Evolutionary conservation across 257 asterid species (phyloP).

Genomic region (Parsonsia alboflavescens): DNA sequence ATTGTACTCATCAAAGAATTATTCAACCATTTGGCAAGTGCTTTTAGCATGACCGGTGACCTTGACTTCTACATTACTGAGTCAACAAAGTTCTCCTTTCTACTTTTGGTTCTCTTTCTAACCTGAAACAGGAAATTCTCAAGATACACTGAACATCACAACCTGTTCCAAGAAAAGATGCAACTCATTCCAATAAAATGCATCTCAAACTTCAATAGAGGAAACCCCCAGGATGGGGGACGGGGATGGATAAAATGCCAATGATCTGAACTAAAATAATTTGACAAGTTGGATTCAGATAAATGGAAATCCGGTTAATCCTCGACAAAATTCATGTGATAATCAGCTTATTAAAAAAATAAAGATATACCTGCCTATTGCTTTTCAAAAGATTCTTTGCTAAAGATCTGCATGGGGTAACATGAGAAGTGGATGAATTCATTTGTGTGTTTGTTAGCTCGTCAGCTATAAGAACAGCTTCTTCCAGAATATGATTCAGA

Average conservation of each 20-base stretch:
- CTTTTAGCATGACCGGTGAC: not conserved
- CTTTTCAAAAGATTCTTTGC: constrained; percentile 78
- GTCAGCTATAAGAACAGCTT: constrained; percentile 91
- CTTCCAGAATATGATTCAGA: constrained; percentile 72
- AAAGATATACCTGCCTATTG: constrained; percentile 72
- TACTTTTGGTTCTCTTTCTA: too few relatives aligned
- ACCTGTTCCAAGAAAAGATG: not conserved
- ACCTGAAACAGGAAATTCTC: not conserved
- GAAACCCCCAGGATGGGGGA: not conserved
- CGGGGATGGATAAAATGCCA: not conserved
- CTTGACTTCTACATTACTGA: not conserved
- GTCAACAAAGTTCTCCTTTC: too few relatives aligned
- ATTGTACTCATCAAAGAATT: not conserved
- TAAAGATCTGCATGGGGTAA: constrained; percentile 82
- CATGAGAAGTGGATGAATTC: constrained; percentile 43
- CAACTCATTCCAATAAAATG: not conserved
- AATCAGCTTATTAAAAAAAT: constrained; percentile 9
- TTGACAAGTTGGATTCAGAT: not conserved
- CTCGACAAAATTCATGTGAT: constrained; percentile 2
- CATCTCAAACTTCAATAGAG: not conserved
- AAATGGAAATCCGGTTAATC: not conserved
- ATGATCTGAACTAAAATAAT: not conserved
- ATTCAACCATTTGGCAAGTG: not conserved
- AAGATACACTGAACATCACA: not conserved
- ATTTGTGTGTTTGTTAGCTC: constrained; percentile 74